Conservation (phyloP, 1,284 basidiomycete species). For the Bjerkandera adusta region DNA sequence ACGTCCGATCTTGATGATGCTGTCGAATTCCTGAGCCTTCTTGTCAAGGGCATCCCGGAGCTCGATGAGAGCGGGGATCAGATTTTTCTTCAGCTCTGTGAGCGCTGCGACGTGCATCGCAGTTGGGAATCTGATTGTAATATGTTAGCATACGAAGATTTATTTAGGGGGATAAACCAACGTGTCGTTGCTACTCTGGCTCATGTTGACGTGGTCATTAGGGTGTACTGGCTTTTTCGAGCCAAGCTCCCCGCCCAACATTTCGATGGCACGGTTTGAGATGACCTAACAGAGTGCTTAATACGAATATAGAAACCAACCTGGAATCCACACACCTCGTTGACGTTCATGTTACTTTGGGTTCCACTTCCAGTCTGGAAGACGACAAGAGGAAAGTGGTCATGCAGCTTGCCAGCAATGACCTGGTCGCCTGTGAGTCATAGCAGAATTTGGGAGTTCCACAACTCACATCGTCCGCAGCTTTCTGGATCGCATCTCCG, state of each 20-base stretch:
- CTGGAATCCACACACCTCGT: conserved; percentile 62
- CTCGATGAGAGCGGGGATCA: conserved; percentile 86
- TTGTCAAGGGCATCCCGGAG: conserved; percentile 82
- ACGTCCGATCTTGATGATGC: conserved; percentile 98
- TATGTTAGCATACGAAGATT: not conserved
- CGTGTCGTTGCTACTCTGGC: conserved; percentile 99
- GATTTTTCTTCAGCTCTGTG: conserved; percentile 77
- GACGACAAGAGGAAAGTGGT: conserved; percentile 97
- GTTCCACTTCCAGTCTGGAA: conserved; percentile 99
- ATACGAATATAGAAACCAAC: not conserved
- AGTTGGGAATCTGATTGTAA: conserved; percentile 82
- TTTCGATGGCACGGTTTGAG: conserved; percentile 97
- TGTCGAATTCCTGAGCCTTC: conserved; percentile 80
- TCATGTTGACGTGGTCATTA: conserved; percentile 99
- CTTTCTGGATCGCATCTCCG: conserved; percentile 87
- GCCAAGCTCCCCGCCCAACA: conserved; percentile 94
- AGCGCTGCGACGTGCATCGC: conserved; percentile 99
- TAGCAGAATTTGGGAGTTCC: not conserved
- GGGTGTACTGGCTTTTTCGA: conserved; percentile 98
- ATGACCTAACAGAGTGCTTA: conserved; percentile 70
- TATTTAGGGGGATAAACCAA: conserved; percentile 33
- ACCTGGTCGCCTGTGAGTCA: conserved; percentile 50
- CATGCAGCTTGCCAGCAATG: conserved; percentile 91
- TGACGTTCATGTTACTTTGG: conserved; percentile 99
- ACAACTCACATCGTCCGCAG: conserved; percentile 84